Percentiles rank a stretch among this genome's conserved stretches.
phyloP scores from a whole-genome alignment of 139 green algal species.

The Dunaliella sp. region DNA sequence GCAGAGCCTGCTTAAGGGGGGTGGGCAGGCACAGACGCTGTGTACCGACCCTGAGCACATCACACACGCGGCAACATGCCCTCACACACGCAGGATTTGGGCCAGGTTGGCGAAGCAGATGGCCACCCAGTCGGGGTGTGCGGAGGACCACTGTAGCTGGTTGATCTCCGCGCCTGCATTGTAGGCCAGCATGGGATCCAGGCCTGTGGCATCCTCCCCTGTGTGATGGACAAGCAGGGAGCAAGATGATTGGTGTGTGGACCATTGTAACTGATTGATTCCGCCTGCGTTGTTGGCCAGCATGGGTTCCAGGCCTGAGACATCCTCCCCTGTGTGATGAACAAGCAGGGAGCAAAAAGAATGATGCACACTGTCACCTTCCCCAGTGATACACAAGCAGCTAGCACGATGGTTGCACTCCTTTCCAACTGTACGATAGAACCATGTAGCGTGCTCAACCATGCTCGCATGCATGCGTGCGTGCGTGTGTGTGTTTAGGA shows the following conservation, averaged over 20 bases:
- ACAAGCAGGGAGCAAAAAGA: no score
- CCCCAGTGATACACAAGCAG: no score
- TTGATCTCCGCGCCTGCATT: constrained; percentile 85
- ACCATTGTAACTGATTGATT: constrained; percentile 94
- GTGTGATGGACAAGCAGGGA: no score
- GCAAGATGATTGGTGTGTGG: no score
- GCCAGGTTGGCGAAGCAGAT: constrained; percentile 87
- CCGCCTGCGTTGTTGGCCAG: constrained; percentile 88
- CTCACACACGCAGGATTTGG: constrained; percentile 90
- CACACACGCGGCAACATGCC: background rate
- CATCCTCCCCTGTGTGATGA: constrained; percentile 52
- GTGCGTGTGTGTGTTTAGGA: no score
- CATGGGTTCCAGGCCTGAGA: constrained; percentile 84
- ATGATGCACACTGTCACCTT: no score
- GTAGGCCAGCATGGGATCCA: constrained; percentile 96
- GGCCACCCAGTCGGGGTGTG: constrained; percentile 90
- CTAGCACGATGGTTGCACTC: no score
- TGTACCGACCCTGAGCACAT: background rate
- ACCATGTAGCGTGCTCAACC: no score
- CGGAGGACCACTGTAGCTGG: constrained; percentile 87
- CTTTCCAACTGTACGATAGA: no score
- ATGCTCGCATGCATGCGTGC: no score
- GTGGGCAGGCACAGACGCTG: no score
- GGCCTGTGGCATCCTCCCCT: constrained; percentile 45
- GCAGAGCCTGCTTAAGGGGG: no score